phyloP scores from a whole-genome alignment of 306 rosid genomes.

The Alnus glutinosa region DNA sequence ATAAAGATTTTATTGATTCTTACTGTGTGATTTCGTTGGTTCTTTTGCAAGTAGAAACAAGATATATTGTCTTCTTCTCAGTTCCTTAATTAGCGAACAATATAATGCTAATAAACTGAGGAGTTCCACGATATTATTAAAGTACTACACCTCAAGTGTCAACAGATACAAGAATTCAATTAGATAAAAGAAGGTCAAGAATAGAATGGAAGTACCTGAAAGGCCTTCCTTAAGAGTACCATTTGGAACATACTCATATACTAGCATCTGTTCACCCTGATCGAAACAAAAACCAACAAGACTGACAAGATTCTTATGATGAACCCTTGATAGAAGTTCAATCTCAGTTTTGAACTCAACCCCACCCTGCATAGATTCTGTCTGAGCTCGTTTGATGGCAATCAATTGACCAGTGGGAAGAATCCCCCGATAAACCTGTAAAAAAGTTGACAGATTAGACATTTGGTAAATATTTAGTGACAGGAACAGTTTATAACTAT shows the following conservation, averaged over 20 bases:
- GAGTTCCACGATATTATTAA: neutral
- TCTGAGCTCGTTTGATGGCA: slow-evolving; percentile 50
- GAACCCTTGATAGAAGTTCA: slow-evolving; percentile 64
- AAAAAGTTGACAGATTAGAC: slow-evolving; percentile 3
- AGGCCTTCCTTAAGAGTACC: slow-evolving; percentile 47
- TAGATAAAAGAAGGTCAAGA: neutral
- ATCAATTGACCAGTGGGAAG: slow-evolving; percentile 44
- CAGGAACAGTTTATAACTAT: neutral
- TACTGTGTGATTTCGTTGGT: neutral
- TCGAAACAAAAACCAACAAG: slow-evolving; percentile 60
- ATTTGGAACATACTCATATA: slow-evolving; percentile 48
- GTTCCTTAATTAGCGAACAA: neutral
- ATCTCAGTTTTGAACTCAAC: slow-evolving; percentile 55
- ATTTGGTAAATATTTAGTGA: neutral
- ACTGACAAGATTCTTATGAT: slow-evolving; percentile 53
- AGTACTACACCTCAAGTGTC: neutral
- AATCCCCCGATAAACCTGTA: slow-evolving; percentile 46
- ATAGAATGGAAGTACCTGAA: slow-evolving; percentile 35
- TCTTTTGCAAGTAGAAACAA: neutral
- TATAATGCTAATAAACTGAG: neutral
- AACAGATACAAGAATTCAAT: neutral
- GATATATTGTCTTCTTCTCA: neutral
- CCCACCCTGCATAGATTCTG: slow-evolving; percentile 42
- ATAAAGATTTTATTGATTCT: neutral
- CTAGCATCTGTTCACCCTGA: slow-evolving; percentile 54